Conservation (phyloP, 164 flowering plant genomes). For the Dillenia suffruticosa region DNA sequence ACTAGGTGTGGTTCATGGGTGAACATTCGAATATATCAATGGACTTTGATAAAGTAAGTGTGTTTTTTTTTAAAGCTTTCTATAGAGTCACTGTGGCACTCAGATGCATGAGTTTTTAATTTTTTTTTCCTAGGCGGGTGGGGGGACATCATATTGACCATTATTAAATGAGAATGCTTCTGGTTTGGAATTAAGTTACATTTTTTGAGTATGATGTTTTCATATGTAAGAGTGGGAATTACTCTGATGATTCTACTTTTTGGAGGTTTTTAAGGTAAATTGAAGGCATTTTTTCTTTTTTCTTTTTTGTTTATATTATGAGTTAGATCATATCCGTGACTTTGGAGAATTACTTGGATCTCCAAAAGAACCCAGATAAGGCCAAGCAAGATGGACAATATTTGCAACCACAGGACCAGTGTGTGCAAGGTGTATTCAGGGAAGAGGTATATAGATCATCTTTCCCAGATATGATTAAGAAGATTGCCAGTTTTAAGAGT, state of each 20-base stretch:
- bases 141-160: not conserved
- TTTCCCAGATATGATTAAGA: constrained; percentile 20
- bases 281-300: constrained; percentile 4
- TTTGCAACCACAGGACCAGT: constrained; percentile 20
- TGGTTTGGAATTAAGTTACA: no score
- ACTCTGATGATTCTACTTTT: not conserved
- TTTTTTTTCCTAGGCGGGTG: constrained; percentile 1
- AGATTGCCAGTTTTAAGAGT: constrained; percentile 12
- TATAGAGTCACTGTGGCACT: not conserved
- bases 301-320: not conserved
- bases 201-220: no score
- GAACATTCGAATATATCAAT: constrained; percentile 74
- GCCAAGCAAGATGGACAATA: constrained; percentile 15
- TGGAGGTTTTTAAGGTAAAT: constrained; percentile 1
- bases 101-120: not conserved
- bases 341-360: constrained; percentile 62
- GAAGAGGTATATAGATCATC: constrained; percentile 24
- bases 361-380: constrained; percentile 25
- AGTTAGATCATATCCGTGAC: constrained; percentile 69
- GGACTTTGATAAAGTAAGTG: constrained; percentile 79
- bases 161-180: no score
- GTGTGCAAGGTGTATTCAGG: constrained; percentile 36
- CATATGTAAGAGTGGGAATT: not conserved
- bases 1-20: constrained; percentile 82
- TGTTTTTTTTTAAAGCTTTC: constrained; percentile 2